Percentiles rank a stretch among this genome's conserved stretches.
phyloP scores from a whole-genome alignment of 2,329 filamentous ascomycete genomes.

The Colletotrichum chlorophyti region DNA sequence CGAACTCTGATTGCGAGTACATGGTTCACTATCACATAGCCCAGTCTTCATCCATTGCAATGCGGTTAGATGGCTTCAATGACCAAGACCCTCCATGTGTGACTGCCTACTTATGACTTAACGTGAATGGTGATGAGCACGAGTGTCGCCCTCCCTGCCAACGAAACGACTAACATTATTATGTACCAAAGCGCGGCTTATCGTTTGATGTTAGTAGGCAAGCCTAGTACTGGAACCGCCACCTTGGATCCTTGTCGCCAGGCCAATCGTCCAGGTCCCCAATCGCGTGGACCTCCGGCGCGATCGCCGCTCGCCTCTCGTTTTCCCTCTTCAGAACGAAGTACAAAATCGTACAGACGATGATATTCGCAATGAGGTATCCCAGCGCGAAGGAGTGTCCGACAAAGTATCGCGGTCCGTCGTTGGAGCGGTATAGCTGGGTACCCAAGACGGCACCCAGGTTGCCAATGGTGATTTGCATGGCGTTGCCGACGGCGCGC shows the following conservation, averaged over 20 bases:
- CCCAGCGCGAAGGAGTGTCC: conserved; percentile 72
- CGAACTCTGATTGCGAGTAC: too few relatives aligned
- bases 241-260: conserved; percentile 69
- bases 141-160: too few relatives aligned
- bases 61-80: too few relatives aligned
- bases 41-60: too few relatives aligned
- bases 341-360: conserved; percentile 60
- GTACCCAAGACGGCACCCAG: conserved; percentile 73
- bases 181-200: too few relatives aligned
- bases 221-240: conserved; percentile 70
- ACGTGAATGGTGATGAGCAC: too few relatives aligned
- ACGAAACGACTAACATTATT: too few relatives aligned
- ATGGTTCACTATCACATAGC: too few relatives aligned
- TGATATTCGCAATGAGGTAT: conserved; percentile 66
- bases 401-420: conserved; percentile 68
- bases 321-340: conserved; percentile 65
- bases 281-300: conserved; percentile 53
- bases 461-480: conserved; percentile 77
- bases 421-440: conserved; percentile 68
- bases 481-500: conserved; percentile 70
- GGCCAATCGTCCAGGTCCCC: conserved; percentile 60
- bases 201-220: too few relatives aligned
- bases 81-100: too few relatives aligned
- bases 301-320: conserved; percentile 50
- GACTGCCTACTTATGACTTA: too few relatives aligned